Base-by-base conservation (phyloP, 2,329 filamentous ascomycete species). In the Ceratocystis cacaofunesta region DNA sequence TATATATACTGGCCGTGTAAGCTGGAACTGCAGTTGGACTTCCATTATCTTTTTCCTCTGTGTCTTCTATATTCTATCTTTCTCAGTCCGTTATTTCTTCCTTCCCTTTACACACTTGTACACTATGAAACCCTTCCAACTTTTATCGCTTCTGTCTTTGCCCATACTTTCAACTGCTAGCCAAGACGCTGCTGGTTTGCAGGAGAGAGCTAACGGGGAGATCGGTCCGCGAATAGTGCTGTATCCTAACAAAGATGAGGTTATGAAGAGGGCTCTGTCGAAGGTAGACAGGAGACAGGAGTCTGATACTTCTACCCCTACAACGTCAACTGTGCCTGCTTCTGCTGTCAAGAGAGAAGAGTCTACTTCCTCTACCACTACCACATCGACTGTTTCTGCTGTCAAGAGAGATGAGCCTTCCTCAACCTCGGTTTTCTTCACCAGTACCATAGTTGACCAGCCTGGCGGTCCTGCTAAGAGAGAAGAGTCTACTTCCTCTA, bases 101-200 rank as follows among this genome's bases (percentile, higher is more conserved):
- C 1, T 22, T 36, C 12, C 12, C 17, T 5, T 25, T 36, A n/a
- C 30, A 36, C 22, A 32, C 28, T 58, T 36, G n/a, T 3, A 5
- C 52, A 17, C 28, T n/a, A 65, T 65, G 64, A 44, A 62, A 43
- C 58, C 58, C 19, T 7, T 43, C 32, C 61, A 41, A 3, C n/a
- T 66, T 12, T n/a, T 66, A 10, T 61, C 62, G 1, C 28, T 48
- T 10, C 19, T 66, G 22, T 52, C 57, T 10, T 43, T 66, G 43
- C 61, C 62, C 12, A 50, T 43, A 10, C 25, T 57, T 7, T 41
- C 62, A 5, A 22, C 62, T 12, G 62, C 65, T 28, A 32, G 30
- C 17, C 58, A 52, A 12, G 55, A 58, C 1, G 46, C 46, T 25
- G 55, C 28, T n/a, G 55, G 55, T 15, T n/a, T 58, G 28, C 25